phyloP scores from a whole-genome alignment of 345 rosid species.

The Odontarrhena argentea region DNA sequence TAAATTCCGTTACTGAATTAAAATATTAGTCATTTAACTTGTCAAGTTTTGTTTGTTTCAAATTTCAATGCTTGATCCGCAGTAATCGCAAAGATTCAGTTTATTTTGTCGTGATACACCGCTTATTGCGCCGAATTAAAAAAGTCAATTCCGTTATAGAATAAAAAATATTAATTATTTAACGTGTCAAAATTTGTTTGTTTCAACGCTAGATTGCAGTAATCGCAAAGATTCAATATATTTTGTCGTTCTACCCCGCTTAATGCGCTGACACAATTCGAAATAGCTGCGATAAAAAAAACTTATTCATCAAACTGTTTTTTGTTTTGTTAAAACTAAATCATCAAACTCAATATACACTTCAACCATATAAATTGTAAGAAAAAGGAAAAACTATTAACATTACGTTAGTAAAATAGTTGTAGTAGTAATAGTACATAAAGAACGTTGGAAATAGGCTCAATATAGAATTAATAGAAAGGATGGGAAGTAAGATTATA shows the following conservation, averaged over 20 bases:
- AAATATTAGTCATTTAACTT: too few relatives aligned
- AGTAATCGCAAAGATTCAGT: neutral
- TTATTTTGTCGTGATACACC: neutral
- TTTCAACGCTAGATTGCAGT: neutral
- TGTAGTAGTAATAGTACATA: neutral
- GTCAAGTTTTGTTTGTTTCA: too few relatives aligned
- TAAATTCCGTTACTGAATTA: too few relatives aligned
- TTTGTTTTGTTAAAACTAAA: neutral
- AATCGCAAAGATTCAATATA: neutral
- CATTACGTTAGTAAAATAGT: slow-evolving; percentile 15
- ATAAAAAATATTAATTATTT: too few relatives aligned
- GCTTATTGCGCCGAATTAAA: neutral
- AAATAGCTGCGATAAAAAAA: neutral
- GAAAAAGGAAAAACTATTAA: neutral
- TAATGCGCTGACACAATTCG: neutral
- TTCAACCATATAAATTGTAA: neutral
- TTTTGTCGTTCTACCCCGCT: neutral
- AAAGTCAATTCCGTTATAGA: too few relatives aligned
- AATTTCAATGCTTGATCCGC: neutral
- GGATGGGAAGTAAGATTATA: slow-evolving; percentile 11
- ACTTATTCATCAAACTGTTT: too few relatives aligned
- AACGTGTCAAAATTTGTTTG: too few relatives aligned
- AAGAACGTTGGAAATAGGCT: slow-evolving; percentile 37
- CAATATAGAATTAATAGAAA: slow-evolving; percentile 28
- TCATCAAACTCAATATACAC: neutral